Evolutionary conservation across 2,329 filamentous ascomycete species (phyloP).

Genomic region (Parascedosporium putredinis): DNA sequence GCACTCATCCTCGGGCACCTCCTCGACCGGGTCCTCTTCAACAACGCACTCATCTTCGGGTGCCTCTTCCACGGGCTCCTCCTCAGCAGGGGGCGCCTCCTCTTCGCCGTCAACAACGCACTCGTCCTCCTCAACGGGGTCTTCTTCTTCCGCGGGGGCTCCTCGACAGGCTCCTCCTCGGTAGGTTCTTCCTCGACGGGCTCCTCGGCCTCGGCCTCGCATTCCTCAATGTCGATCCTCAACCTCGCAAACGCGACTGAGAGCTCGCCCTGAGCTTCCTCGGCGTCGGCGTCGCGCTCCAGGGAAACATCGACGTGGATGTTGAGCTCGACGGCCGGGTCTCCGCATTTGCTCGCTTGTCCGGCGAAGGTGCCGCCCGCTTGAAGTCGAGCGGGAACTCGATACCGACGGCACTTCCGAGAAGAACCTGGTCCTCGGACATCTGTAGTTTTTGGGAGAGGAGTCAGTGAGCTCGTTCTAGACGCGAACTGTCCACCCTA

Average conservation of each 20-base stretch:
- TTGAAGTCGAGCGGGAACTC: not conserved
- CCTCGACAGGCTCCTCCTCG: not conserved
- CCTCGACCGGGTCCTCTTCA: not conserved
- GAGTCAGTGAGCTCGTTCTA: too few relatives aligned
- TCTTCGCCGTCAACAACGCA: not conserved
- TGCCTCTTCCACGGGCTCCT: not conserved
- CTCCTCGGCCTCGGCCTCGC: not conserved
- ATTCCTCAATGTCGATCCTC: conserved; percentile 1
- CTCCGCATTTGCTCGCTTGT: not conserved
- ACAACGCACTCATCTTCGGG: not conserved
- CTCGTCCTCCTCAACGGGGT: not conserved
- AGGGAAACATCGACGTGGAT: not conserved
- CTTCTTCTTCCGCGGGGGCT: not conserved
- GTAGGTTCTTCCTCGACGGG: not conserved
- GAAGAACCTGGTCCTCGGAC: conserved; percentile 3
- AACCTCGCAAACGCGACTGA: not conserved
- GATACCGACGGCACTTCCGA: conserved; percentile 3
- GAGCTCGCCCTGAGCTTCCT: not conserved
- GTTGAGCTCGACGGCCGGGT: not conserved
- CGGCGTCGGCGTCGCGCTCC: conserved; percentile 1
- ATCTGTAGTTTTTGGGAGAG: not conserved
- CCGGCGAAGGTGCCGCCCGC: not conserved
- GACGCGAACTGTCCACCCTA: not conserved
- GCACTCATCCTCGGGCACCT: not conserved
- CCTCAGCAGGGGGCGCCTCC: not conserved